phyloP scores from a whole-genome alignment of 1,284 basidiomycete genomes.

The Inonotus obliquus region DNA sequence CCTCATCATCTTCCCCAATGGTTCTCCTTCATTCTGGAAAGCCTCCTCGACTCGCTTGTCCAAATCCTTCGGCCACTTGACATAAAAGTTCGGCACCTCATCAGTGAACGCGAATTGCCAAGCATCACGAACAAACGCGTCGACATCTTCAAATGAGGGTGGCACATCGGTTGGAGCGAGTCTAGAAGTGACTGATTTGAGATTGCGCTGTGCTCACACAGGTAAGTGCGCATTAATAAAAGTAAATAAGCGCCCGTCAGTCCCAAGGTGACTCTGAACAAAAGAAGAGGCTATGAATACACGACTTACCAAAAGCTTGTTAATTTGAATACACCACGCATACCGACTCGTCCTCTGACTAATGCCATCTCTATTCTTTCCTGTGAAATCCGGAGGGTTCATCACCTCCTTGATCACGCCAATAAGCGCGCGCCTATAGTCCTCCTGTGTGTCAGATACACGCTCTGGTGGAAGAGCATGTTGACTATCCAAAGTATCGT shows the following conservation, averaged over 20 bases:
- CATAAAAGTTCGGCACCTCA: background rate
- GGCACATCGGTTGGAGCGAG: background rate
- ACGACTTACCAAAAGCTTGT: background rate
- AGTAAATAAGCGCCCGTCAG: background rate
- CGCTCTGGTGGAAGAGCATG: background rate
- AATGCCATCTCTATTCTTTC: background rate
- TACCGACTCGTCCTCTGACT: background rate
- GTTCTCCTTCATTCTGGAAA: background rate
- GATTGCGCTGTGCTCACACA: background rate
- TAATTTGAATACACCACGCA: background rate
- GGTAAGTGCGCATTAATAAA: background rate
- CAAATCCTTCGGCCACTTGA: conserved; percentile 1
- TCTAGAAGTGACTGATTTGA: background rate
- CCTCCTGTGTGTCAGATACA: background rate
- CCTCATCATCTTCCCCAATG: background rate
- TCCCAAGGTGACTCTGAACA: background rate
- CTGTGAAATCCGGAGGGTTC: conserved; percentile 1
- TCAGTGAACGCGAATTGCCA: background rate
- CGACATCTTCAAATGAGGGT: background rate
- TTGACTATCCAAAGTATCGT: background rate
- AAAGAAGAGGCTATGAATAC: background rate
- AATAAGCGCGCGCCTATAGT: background rate
- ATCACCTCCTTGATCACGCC: background rate
- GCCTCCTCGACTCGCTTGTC: background rate
- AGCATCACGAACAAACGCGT: background rate